A percentile compares a stretch with the other conserved stretches of the same genome.
Conservation (phyloP, 305 asterid genomes). For the Coffea humblotiana region DNA sequence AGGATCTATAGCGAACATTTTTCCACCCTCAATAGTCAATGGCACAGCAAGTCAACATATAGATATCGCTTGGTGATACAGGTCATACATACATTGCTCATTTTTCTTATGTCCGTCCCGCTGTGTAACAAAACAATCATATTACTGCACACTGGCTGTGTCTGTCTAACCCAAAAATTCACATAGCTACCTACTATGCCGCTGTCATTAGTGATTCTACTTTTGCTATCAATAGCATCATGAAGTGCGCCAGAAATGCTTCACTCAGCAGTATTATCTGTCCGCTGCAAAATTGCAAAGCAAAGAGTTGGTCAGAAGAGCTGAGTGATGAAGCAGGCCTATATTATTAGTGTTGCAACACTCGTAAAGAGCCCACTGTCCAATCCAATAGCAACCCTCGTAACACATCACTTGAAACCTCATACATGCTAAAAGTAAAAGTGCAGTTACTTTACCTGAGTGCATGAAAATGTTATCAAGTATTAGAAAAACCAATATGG, state of each 20-base stretch:
- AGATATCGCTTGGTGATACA: too few relatives aligned
- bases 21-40: too few relatives aligned
- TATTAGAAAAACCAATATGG: too few relatives aligned
- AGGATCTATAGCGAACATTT: too few relatives aligned
- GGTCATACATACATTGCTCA: not conserved
- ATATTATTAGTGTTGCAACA: not conserved
- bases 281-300: conserved; percentile 4
- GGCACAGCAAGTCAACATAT: too few relatives aligned
- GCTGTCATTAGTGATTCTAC: not conserved
- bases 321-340: not conserved
- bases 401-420: not conserved
- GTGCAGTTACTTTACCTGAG: not conserved
- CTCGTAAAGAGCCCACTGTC: not conserved
- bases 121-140: not conserved
- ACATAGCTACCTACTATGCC: not conserved
- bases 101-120: not conserved
- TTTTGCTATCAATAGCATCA: not conserved
- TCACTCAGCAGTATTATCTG: conserved; percentile 10
- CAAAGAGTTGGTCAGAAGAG: not conserved
- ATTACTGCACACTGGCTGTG: not conserved
- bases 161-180: not conserved
- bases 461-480: not conserved
- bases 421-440: not conserved
- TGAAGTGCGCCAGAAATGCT: not conserved
- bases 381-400: not conserved